Evolutionary conservation across 208 protist genomes (phyloP).

Genomic region (Spongospora subterranea): DNA sequence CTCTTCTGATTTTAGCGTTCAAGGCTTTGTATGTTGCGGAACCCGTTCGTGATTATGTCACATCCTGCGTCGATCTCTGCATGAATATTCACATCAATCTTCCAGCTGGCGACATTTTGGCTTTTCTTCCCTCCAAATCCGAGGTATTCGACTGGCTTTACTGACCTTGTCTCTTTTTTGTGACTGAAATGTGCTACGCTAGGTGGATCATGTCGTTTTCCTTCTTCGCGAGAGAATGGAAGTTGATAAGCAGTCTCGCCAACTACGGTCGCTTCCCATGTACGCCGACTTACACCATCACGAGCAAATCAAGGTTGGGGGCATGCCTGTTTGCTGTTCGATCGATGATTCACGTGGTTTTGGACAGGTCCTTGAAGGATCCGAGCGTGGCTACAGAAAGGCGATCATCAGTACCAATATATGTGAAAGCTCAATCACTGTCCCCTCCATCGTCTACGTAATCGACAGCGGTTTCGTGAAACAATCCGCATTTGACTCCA

Average conservation of each 20-base stretch:
- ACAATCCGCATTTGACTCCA: slow-evolving; percentile 47
- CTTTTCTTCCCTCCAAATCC: slow-evolving; percentile 71
- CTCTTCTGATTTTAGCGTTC: background rate
- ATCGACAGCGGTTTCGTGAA: slow-evolving; percentile 84
- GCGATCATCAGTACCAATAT: slow-evolving; percentile 83
- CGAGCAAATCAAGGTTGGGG: slow-evolving; percentile 59
- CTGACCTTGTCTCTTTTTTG: background rate
- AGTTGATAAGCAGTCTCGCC: background rate
- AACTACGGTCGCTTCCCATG: slow-evolving; percentile 64
- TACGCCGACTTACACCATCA: slow-evolving; percentile 66
- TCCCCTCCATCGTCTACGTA: slow-evolving; percentile 83
- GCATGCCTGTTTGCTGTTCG: background rate
- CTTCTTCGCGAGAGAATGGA: background rate
- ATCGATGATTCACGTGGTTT: slow-evolving; percentile 34
- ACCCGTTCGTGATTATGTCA: slow-evolving; percentile 48
- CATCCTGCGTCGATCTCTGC: background rate
- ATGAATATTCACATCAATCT: slow-evolving; percentile 65
- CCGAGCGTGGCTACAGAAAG: slow-evolving; percentile 70
- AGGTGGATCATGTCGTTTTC: slow-evolving; percentile 14
- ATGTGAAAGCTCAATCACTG: slow-evolving; percentile 83
- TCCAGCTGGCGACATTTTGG: slow-evolving; percentile 66
- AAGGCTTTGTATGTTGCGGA: background rate
- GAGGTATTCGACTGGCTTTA: too few species aligned
- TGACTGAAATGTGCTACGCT: background rate
- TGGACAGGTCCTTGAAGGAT: background rate